phyloP scores from a whole-genome alignment of 164 flowering plant species.

The Vitis labrusca region DNA sequence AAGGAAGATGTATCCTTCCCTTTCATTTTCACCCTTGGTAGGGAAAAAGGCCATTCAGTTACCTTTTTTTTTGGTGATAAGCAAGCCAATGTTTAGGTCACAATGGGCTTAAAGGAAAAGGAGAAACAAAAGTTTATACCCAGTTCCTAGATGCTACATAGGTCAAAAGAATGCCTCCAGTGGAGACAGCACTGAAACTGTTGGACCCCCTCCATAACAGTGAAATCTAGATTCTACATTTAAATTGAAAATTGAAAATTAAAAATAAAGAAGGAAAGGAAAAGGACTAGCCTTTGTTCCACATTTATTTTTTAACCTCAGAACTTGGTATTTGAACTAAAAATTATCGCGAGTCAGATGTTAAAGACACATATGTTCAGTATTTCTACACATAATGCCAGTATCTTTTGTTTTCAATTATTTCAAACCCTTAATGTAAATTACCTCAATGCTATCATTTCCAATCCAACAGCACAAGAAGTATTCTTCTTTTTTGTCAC shows the following conservation, averaged over 20 bases:
- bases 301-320: not conserved
- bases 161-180: not conserved
- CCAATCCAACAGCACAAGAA: constrained; percentile 93
- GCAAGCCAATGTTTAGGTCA: too few species aligned
- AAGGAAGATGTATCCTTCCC: too few species aligned
- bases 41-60: too few species aligned
- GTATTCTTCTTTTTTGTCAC: constrained; percentile 92
- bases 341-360: not conserved
- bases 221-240: too few species aligned
- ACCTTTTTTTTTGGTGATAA: too few species aligned
- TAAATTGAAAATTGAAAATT: too few species aligned
- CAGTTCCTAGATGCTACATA: not conserved
- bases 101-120: not conserved
- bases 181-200: not conserved
- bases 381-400: too few species aligned
- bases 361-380: not conserved
- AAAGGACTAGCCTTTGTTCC: not conserved
- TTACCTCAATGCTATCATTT: constrained; percentile 91
- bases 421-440: constrained; percentile 3
- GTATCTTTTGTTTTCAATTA: not conserved
- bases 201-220: not conserved
- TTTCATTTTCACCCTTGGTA: too few species aligned
- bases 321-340: not conserved
- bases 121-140: not conserved
- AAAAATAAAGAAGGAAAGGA: not conserved